These are phyloP conservation scores for Coemansia sp. DNA, from an alignment of 192 early-diverging fungal genomes.

Conservation along the genomic window DNA sequence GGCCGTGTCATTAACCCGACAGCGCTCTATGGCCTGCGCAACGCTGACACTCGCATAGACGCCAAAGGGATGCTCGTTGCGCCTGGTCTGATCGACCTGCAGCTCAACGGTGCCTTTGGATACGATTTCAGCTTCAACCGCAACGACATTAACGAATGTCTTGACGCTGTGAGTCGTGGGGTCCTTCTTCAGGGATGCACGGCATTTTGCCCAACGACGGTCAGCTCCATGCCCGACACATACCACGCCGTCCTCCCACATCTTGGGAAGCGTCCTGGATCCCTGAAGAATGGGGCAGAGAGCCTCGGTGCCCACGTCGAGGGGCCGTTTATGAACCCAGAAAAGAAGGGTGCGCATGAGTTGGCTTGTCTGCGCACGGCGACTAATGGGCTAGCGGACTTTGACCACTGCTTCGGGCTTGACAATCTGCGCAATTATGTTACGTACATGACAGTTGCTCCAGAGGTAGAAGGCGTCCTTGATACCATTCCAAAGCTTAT, in stretches of 20 bases:
- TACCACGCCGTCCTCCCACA: conserved; percentile 58
- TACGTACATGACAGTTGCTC: conserved; percentile 67
- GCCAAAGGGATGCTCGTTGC: conserved; percentile 63
- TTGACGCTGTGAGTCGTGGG: conserved; percentile 64
- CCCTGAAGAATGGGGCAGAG: conserved; percentile 59
- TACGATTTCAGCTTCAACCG: conserved; percentile 63
- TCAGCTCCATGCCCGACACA: conserved; percentile 62
- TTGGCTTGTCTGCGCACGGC: conserved; percentile 52
- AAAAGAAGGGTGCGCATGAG: conserved; percentile 71
- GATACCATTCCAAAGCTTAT: conserved; percentile 62
- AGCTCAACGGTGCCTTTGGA: conserved; percentile 77
- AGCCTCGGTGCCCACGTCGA: conserved; percentile 60
- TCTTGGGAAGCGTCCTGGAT: conserved; percentile 60
- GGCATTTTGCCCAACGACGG: conserved; percentile 70
- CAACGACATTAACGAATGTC: conserved; percentile 56
- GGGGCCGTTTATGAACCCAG: conserved; percentile 60
- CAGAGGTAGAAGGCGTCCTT: conserved; percentile 67
- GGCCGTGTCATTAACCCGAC: conserved; percentile 72
- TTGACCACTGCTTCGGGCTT: conserved; percentile 63
- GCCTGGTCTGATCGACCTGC: conserved; percentile 70
- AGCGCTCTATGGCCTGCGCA: conserved; percentile 60
- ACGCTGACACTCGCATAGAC: conserved; percentile 63
- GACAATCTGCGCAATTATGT: conserved; percentile 48
- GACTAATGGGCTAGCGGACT: conserved; percentile 61
- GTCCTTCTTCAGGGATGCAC: conserved; percentile 71